Evolutionary conservation across 2,329 filamentous ascomycete genomes (phyloP).

Genomic region (Bertia moriformis): DNA sequence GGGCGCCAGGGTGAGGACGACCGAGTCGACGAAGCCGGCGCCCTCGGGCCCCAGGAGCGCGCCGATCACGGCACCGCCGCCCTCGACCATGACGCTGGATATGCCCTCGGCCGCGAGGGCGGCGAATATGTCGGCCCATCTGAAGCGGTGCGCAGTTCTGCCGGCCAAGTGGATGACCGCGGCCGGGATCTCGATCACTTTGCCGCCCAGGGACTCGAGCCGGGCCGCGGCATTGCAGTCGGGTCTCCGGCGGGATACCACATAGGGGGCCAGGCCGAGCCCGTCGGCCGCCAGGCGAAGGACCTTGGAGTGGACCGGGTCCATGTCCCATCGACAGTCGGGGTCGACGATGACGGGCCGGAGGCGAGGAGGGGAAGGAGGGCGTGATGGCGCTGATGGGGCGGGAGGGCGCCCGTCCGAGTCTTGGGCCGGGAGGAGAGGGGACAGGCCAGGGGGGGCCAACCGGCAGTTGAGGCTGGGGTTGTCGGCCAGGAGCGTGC

Average conservation of each 20-base stretch:
- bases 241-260: constrained; percentile 17
- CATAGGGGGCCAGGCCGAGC: constrained; percentile 40
- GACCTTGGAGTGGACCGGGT: constrained; percentile 28
- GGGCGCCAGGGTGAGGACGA: constrained; percentile 50
- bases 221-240: not conserved
- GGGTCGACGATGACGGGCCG: constrained; percentile 50
- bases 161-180: not conserved
- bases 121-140: not conserved
- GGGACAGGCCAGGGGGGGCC: constrained; percentile 20
- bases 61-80: constrained; percentile 45
- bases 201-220: constrained; percentile 5
- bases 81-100: constrained; percentile 51
- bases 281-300: constrained; percentile 35
- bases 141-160: no score
- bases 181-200: constrained; percentile 6
- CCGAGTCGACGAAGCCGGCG: constrained; percentile 33
- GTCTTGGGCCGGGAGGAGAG: no score
- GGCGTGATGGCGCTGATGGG: no score
- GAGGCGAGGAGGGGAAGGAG: constrained; percentile 38
- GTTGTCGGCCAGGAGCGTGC: constrained; percentile 46
- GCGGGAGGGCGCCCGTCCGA: no score
- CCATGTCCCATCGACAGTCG: constrained; percentile 34
- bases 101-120: constrained; percentile 29
- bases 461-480: constrained; percentile 47
- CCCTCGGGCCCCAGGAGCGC: constrained; percentile 20